Evolutionary conservation across 106 monocot species (phyloP), one percentile per base, ranked within the genome.

Genomic region (Triglochin maritima): DNA sequence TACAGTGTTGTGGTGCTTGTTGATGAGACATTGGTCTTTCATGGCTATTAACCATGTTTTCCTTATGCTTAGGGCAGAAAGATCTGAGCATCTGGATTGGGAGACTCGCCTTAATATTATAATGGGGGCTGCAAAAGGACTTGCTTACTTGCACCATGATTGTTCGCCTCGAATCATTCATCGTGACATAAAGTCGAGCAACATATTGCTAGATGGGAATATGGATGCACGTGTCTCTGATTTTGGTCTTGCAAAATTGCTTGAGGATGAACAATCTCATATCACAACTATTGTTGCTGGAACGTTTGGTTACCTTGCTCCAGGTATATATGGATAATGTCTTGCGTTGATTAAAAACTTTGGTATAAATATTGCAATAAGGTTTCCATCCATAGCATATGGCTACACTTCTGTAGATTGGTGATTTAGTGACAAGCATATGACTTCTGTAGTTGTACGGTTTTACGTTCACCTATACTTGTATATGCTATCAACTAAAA

Each of bases 271-370:
- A 78, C 81, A 90, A 52, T 85, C 95, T 47, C 95, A 96, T 71
- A 96, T 96, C 49, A 96, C 95, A 46, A 96, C 95, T 10, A 83
- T 90, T 60, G 90, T 96, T 71, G 95, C 95, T 44, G 95, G 95
- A 72, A 96, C 95, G 63, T 96, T 96, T 82, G 95, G 95, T 64
- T 96, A 96, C 76, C 79, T 96, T 56, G 95, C 95, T 73, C 95
- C 95, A 85, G 95, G 95, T 96, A 83, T 17, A n/a, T 64, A 12
- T 3, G 13, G 10, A 64, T 47, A 49, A 12, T 59, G 60, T 52
- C 52, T 16, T 17, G 64, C 2, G 16, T 10, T 10, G 13, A 10
- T 45, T 47, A 45, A 48, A 13, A 47, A 13, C 64, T 46, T 9
- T 64, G 10, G 29, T 29, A 29, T 29, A 29, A 29, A 29, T 29